Evolutionary conservation across 441 rosid species (phyloP).

Genomic region (Cnidoscolus chayamansa): DNA sequence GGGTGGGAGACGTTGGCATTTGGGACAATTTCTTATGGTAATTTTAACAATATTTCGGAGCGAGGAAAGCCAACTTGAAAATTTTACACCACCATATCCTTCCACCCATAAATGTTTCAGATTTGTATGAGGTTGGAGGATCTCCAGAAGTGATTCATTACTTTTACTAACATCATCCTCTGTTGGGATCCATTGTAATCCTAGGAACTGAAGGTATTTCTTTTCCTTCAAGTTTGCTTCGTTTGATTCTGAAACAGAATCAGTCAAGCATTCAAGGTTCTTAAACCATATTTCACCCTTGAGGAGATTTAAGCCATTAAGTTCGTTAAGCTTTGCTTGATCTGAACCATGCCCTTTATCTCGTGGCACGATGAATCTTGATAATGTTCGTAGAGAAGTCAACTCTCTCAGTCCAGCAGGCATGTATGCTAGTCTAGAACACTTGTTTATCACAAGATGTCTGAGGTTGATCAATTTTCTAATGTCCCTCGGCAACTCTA

Average conservation of each 20-base stretch:
- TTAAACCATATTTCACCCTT: slow-evolving; percentile 17
- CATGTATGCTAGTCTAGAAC: slow-evolving; percentile 16
- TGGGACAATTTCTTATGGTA: background rate
- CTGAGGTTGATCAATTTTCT: slow-evolving; percentile 18
- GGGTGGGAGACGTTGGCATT: slow-evolving; percentile 21
- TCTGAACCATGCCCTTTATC: background rate
- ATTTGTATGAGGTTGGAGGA: slow-evolving; percentile 21
- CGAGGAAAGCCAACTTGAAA: slow-evolving; percentile 23
- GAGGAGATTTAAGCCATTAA: slow-evolving; percentile 13
- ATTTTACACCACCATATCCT: slow-evolving; percentile 8
- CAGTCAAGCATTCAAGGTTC: slow-evolving; percentile 15
- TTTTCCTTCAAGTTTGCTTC: slow-evolving; percentile 17
- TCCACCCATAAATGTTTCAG: slow-evolving; percentile 20
- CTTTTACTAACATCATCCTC: background rate
- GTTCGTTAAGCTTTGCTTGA: slow-evolving; percentile 17
- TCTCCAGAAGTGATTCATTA: slow-evolving; percentile 8
- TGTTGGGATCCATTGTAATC: slow-evolving; percentile 12
- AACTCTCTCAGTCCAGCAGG: slow-evolving; percentile 18
- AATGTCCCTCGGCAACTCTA: slow-evolving; percentile 14
- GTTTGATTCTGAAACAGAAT: slow-evolving; percentile 8
- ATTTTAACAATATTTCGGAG: slow-evolving; percentile 21
- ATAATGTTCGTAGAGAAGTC: slow-evolving; percentile 17
- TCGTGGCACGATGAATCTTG: slow-evolving; percentile 15
- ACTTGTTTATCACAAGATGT: slow-evolving; percentile 12
- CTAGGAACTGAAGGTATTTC: slow-evolving; percentile 15